These are phyloP conservation scores for Rhizopogon salebrosus DNA, from an alignment of 768 basidiomycete genomes.

Conservation along the genomic window DNA sequence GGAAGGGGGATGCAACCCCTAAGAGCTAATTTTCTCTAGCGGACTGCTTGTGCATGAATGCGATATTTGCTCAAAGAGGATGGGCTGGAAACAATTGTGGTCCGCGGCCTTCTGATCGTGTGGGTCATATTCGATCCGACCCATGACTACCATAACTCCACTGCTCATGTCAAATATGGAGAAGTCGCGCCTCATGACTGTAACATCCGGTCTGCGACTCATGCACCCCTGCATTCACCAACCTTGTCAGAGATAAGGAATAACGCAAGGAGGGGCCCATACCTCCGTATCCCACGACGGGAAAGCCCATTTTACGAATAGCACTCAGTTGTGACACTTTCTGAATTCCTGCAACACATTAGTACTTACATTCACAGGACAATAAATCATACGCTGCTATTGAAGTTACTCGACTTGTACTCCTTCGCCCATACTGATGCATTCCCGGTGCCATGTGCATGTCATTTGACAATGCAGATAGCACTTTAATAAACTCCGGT, in stretches of 20 bases:
- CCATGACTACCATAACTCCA: conserved; percentile 23
- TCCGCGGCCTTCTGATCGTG: conserved; percentile 36
- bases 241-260: conserved; percentile 24
- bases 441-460: background rate
- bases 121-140: conserved; percentile 4
- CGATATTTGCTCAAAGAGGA: conserved; percentile 73
- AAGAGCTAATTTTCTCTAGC: conserved; percentile 75
- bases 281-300: conserved; percentile 15
- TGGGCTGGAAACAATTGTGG: conserved; percentile 92
- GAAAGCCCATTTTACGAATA: background rate
- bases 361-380: background rate
- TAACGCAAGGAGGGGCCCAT: conserved; percentile 23
- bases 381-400: background rate
- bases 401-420: background rate
- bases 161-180: conserved; percentile 85
- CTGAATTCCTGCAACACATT: background rate
- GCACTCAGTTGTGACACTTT: background rate
- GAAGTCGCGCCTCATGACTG: conserved; percentile 79
- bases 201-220: conserved; percentile 30
- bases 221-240: conserved; percentile 16
- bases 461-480: background rate
- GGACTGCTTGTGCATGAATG: conserved; percentile 72
- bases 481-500: background rate
- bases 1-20: conserved; percentile 62
- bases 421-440: background rate